Evolutionary conservation across 1,139 yeast genomes (phyloP), one percentile per base, ranked within the genome.

Genomic region (Magnusiomyces clavatus): DNA sequence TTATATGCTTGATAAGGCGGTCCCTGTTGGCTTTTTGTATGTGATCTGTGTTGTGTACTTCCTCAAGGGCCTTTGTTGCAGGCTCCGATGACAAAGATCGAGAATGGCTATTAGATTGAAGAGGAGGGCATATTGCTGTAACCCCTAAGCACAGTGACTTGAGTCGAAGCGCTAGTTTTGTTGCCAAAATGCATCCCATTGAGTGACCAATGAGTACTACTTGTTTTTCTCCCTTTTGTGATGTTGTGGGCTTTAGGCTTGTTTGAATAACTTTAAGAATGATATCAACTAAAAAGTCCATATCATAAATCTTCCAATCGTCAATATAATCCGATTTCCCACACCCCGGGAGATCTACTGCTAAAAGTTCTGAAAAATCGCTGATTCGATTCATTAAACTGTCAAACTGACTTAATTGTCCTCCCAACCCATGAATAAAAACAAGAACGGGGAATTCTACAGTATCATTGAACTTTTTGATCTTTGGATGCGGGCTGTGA

Each of bases 261-360:
- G 56, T 49, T 36, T 67, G 66, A 12, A 80, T 59, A 4, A 77
- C 63, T 34, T 68, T 72, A n/a, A 75, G 80, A 16, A 83, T 69
- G 49, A 69, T 69, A 14, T 76, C 79, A 2, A 81, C 76, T 17
- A 65, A 58, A 60, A 76, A 81, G 56, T 76, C 80, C 24, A 37
- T 16, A 2, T 24, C 31, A 24, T 24, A 24, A 8, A 24, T 24
- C 8, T 61, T 63, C 62, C 64, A 60, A 14, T 57, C 57, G 13
- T 56, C 29, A 29, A 56, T 51, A 12, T 52, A 72, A 1, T 62
- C 57, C 69, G 81, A 70, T 35, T 62, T 59, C 16, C 94, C 94
- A 66, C 83, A 83, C 0, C 94, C 94, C 0, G 94, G 94, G 51
- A 85, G 70, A 61, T 85, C 94, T 19, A 85, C 61, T 1, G 86